Percentiles rank a stretch among this genome's conserved stretches.
Conservation (phyloP, 1,284 basidiomycete genomes). For the Marasmius sp. region DNA sequence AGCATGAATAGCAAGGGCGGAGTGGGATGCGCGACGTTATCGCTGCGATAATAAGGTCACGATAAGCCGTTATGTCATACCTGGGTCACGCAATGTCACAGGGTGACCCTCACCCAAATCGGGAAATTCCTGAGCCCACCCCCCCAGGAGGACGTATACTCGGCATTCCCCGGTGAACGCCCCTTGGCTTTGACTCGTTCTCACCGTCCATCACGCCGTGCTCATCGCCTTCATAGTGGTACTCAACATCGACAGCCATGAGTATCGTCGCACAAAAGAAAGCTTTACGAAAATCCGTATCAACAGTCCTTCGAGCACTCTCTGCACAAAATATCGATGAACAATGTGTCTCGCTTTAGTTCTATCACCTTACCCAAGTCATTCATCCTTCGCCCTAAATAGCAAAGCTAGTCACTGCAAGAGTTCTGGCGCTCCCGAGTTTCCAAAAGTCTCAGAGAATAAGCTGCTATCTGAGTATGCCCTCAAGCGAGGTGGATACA, state of each 20-base stretch:
- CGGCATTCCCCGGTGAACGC: too few relatives aligned
- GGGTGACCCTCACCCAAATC: too few relatives aligned
- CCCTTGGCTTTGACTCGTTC: too few relatives aligned
- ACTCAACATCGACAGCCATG: not conserved
- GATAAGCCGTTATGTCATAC: too few relatives aligned
- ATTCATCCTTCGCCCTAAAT: conserved; percentile 7
- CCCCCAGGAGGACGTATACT: too few relatives aligned
- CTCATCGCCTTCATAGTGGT: not conserved
- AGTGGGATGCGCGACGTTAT: too few relatives aligned
- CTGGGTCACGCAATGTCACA: too few relatives aligned
- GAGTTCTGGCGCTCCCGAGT: conserved; percentile 47
- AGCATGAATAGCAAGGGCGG: too few relatives aligned
- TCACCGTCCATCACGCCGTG: too few relatives aligned
- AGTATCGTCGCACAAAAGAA: conserved; percentile 47
- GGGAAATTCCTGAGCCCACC: too few relatives aligned
- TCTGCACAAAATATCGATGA: conserved; percentile 45
- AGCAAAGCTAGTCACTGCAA: conserved; percentile 56
- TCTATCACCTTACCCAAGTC: conserved; percentile 9
- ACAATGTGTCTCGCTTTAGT: conserved; percentile 48
- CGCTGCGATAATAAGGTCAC: too few relatives aligned
- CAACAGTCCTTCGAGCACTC: conserved; percentile 42
- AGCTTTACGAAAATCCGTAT: conserved; percentile 50
- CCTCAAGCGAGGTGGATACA: conserved; percentile 66
- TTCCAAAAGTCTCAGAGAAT: conserved; percentile 51
- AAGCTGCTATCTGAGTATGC: conserved; percentile 81